Evolutionary conservation across 176 grass and related monocot genomes (phyloP).

Genomic region (Alloteropsis semialata): DNA sequence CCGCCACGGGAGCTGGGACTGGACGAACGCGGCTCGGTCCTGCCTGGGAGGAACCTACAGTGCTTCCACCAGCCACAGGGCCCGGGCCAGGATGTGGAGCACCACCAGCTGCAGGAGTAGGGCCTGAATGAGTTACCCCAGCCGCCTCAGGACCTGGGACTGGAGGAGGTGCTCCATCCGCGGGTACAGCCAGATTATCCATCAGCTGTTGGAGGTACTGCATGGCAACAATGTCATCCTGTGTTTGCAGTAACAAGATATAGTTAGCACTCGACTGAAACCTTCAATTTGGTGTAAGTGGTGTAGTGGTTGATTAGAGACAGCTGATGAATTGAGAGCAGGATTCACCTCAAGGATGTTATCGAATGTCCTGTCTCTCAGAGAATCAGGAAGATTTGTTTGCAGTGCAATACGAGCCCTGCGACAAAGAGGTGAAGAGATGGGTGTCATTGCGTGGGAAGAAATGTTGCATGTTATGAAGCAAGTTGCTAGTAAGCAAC

Average conservation of each 20-base stretch:
- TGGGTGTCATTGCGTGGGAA: background rate
- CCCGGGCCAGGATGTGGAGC: background rate
- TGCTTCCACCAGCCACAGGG: background rate
- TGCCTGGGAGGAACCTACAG: background rate
- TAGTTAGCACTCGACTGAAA: background rate
- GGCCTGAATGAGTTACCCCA: slow-evolving; percentile 27
- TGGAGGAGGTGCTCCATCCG: slow-evolving; percentile 22
- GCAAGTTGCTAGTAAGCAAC: background rate
- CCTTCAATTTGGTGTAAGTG: background rate
- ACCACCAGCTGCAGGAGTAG: slow-evolving; percentile 1
- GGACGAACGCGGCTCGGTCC: background rate
- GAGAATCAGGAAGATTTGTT: slow-evolving; percentile 42
- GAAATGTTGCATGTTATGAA: background rate
- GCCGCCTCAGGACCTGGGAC: slow-evolving; percentile 29
- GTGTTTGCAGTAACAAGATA: slow-evolving; percentile 18
- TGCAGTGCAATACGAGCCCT: slow-evolving; percentile 54
- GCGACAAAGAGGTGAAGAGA: background rate
- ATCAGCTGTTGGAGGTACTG: slow-evolving; percentile 55
- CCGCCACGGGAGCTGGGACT: slow-evolving; percentile 25
- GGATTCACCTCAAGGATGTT: slow-evolving; percentile 50
- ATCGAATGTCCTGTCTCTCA: slow-evolving; percentile 65
- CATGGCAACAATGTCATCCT: slow-evolving; percentile 50
- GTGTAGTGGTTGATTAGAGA: background rate
- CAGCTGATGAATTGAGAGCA: background rate
- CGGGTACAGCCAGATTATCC: slow-evolving; percentile 19